phyloP scores from a whole-genome alignment of 108 stramenopile genomes.

The Conticribra guillardii region DNA sequence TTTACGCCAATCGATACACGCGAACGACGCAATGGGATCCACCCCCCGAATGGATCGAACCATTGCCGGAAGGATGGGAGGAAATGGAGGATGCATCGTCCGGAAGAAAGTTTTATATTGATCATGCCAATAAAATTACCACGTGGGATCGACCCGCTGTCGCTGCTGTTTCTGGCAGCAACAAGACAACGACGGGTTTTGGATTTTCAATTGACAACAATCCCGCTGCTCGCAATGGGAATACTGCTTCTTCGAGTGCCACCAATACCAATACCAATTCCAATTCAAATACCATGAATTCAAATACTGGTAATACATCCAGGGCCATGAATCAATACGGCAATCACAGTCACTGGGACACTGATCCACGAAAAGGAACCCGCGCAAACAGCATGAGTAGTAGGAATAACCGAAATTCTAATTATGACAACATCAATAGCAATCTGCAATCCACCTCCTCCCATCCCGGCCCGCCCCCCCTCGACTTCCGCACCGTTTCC shows the following conservation, averaged over 20 bases:
- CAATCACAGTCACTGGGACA: conserved; percentile 16
- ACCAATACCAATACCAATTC: not conserved
- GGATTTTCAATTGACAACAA: not conserved
- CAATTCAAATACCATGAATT: not conserved
- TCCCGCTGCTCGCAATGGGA: not conserved
- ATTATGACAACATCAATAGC: not conserved
- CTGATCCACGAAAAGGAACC: conserved; percentile 10
- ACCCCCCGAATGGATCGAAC: conserved; percentile 63
- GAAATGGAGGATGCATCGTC: conserved; percentile 74
- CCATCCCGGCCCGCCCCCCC: conserved; percentile 51
- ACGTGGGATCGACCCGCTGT: conserved; percentile 56
- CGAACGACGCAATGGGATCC: conserved; percentile 85
- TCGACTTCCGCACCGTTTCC: conserved; percentile 69
- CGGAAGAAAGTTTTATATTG: conserved; percentile 85
- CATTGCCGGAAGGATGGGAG: conserved; percentile 86
- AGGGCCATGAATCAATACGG: conserved; percentile 37
- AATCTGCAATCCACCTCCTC: conserved; percentile 8
- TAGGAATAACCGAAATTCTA: too few relatives aligned
- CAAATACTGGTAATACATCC: too few relatives aligned
- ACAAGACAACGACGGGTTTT: not conserved
- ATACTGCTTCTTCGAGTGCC: not conserved
- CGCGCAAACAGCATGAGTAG: too few relatives aligned
- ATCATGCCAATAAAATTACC: conserved; percentile 82
- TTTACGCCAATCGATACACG: conserved; percentile 77
- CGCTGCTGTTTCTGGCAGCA: not conserved